phyloP scores from a whole-genome alignment of 805 yeast genomes.

The Isabelozyma gotoi region DNA sequence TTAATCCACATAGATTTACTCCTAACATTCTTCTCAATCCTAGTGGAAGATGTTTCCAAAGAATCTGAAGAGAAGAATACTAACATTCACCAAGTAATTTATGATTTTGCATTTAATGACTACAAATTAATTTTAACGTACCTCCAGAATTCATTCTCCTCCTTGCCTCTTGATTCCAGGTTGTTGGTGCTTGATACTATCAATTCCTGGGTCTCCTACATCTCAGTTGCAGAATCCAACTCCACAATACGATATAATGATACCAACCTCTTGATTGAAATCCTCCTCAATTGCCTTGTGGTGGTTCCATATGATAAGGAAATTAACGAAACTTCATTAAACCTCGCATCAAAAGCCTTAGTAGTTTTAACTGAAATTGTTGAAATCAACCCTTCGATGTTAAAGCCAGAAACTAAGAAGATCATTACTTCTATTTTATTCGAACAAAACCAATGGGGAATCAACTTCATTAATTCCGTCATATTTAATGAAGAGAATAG shows the following conservation, averaged over 20 bases:
- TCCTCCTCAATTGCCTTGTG: slow-evolving; percentile 6
- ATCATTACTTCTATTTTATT: slow-evolving; percentile 34
- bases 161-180: neutral
- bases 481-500: slow-evolving; percentile 27
- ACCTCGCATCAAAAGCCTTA: slow-evolving; percentile 20
- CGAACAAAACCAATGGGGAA: slow-evolving; percentile 43
- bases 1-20: slow-evolving; percentile 10
- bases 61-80: slow-evolving; percentile 18
- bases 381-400: slow-evolving; percentile 45
- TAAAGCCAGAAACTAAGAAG: slow-evolving; percentile 16
- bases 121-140: slow-evolving; percentile 14
- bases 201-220: slow-evolving; percentile 37
- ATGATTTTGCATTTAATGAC: slow-evolving; percentile 28
- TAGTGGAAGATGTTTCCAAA: slow-evolving; percentile 53
- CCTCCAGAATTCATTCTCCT: slow-evolving; percentile 4
- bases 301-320: neutral
- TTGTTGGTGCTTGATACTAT: slow-evolving; percentile 21
- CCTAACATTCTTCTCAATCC: slow-evolving; percentile 40
- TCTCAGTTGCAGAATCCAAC: slow-evolving; percentile 32
- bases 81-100: slow-evolving; percentile 39
- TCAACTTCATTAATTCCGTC: slow-evolving; percentile 31
- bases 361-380: slow-evolving; percentile 43
- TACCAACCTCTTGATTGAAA: slow-evolving; percentile 6
- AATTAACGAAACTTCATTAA: neutral
- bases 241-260: slow-evolving; percentile 31